phyloP scores from a whole-genome alignment of 768 basidiomycete species.

The Trametes villosa region DNA sequence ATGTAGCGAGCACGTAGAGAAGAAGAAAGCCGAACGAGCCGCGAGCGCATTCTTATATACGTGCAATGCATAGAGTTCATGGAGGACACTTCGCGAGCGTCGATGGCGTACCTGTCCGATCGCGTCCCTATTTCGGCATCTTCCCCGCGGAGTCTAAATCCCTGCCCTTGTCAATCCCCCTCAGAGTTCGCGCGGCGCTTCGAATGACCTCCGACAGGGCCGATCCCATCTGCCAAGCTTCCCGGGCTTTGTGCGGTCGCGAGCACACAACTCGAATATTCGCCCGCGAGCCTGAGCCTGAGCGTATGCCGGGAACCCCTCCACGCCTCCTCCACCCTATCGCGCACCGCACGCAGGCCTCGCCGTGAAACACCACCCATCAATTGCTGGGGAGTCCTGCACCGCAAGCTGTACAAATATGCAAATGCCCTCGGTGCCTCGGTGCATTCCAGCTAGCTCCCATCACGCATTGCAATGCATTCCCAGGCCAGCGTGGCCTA shows the following conservation, averaged over 20 bases:
- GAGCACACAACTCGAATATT: background rate
- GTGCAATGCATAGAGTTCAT: no score
- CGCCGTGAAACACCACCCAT: no score
- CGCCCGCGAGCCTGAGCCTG: no score
- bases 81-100: no score
- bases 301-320: no score
- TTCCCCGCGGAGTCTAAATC: background rate
- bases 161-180: background rate
- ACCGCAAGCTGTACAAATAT: background rate
- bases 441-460: conserved; percentile 3
- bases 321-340: no score
- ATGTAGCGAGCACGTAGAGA: background rate
- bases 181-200: background rate
- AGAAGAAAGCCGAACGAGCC: background rate
- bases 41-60: background rate
- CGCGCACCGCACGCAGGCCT: no score
- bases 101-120: conserved; percentile 13
- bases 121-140: conserved; percentile 1
- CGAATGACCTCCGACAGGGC: background rate
- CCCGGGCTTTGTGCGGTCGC: background rate
- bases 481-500: background rate
- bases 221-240: conserved; percentile 13
- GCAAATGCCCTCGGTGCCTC: background rate
- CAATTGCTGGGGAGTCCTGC: no score
- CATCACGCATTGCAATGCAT: background rate